Base-by-base conservation (phyloP, 805 yeast genomes). In the Schwanniomyces sp. region DNA sequence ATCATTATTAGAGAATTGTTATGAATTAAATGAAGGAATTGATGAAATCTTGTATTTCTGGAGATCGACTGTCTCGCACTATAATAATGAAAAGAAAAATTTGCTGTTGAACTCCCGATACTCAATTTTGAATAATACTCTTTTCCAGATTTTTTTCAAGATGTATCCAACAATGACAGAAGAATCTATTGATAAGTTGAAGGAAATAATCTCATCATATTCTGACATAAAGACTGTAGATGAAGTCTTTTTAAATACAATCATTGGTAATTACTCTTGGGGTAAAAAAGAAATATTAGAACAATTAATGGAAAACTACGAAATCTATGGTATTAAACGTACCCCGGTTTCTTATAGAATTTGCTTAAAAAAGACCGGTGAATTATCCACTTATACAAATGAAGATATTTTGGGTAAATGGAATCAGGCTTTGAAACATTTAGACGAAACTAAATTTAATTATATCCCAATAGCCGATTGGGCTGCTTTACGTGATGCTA, bases 381-480 rank as follows among this genome's bases (percentile, higher is more conserved):
- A 81, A 11, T 76, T 88, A 40, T 76, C 77, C 45, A 79, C 79
- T 36, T 70, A 79, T 28, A 66, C 79, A 40, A 53, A 56, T 40
- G 68, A 66, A 7, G 85, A 81, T 48, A 84, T 89, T 50, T 63
- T 82, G 51, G 58, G 64, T 28, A 74, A 75, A 52, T 85, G 89
- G 90, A 70, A 74, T 49, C 76, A 78, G 41, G 66, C 79, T 40
- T 65, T 84, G 36, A 41, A 52, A 9, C 52, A 55, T 34, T 76
- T 80, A 52, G 82, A 84, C 49, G 79, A 76, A 29, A 75, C 73
- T 43, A 82, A 82, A 9, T 80, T 79, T 66, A 68, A 65, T 34
- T 85, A 83, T 60, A 83, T 87, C 55, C 91, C 92, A 6, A 83
- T 82, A 62, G 92, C 94, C 9, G 92, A 86, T 67, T 87, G 92